Evolutionary conservation across 169 alveolate genomes (phyloP), one percentile per base, ranked within the genome.

Genomic region (Babesia caballi): DNA sequence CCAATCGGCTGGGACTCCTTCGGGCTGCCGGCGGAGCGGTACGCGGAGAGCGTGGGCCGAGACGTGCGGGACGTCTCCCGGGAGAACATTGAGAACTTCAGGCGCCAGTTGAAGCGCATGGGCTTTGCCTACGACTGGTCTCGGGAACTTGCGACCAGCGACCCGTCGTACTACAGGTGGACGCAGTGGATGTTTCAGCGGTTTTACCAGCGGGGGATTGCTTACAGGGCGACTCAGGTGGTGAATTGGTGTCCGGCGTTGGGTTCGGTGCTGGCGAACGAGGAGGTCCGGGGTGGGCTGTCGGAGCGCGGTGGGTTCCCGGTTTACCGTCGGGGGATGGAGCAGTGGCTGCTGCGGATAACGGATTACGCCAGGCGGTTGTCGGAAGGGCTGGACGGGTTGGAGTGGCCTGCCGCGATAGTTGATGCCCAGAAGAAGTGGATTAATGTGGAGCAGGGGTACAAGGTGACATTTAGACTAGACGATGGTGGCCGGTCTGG

Each of bases 1-100:
- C 97, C 97, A 0, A 95, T 95, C 69, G 98, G 98, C 19, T 95
- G 97, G 97, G 98, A 95, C 50, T 75, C 96, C 5, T 95, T 95
- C 66, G 98, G 98, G 14, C 61, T 95, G 28, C 98, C 98, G 0
- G 95, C 98, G 25, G 98, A 95, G 83, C 88, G 95, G 70, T 93
- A 93, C 44, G 96, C 98, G 0, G 66, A 91, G 46, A 81, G 78
- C 30, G 60, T 90, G 40, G 87, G 87, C n/a, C 49, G 76, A 0
- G 84, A 82, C 11, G 96, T 96, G 2, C 58, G 67, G 25, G 58
- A 66, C 32, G 91, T 92, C 63, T 91, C 95, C 19, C 46, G 27
- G 11, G 65, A 76, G 30, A 95, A 95, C 61, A 91, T 95, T 1
- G 21, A 40, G 1, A 85, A 81, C 57, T 94, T 94, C 91, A 90